Base-by-base conservation (phyloP, 805 yeast genomes). In the Cyberlindnera xylosilytica region DNA sequence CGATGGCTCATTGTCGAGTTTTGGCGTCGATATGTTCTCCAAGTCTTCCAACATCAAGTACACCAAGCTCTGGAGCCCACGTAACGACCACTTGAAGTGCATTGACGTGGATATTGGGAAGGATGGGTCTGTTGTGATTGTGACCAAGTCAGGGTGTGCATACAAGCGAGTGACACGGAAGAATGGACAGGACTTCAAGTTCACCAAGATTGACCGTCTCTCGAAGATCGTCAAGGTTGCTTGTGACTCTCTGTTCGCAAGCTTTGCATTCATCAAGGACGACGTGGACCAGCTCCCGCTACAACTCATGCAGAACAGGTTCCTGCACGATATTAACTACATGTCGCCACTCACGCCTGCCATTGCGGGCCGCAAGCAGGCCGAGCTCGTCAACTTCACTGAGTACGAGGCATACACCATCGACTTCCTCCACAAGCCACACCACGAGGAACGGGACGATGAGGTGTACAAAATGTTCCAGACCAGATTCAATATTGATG, bases 131-230 rank as follows among this genome's bases (percentile, higher is more conserved):
- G 60, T 87, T 2, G 66, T 89, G 1, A 58, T 90, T 1, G 76
- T 84, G 48, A 83, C 93, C 0, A 60, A 68, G 17, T 78, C 79
- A 37, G 97, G 97, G 0, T 73, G 82, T 18, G 86, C 77, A 0
- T 87, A 75, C 51, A 66, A 30, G 41, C 51, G 48, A 41, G 34
- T 41, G 2, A 37, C 46, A 10, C 47, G 53, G 26, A 38, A 41
- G 20, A 40, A 35, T 5, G 56, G 51, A 7, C 64, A 61, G 48
- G 60, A 59, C 48, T 70, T 52, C 56, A 83, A 83, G 58, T 83
- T 81, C 57, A 64, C 66, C 31, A 74, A 76, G 41, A 53, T 83
- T 4, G 74, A 76, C 6, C 62, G 66, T 29, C 47, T 84, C n/a
- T 79, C 81, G 38, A 74, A 74, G 41, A 71, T 80, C n/a, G 74